Base-by-base conservation (phyloP, 192 early-diverging fungal genomes). In the Coemansia sp. region DNA sequence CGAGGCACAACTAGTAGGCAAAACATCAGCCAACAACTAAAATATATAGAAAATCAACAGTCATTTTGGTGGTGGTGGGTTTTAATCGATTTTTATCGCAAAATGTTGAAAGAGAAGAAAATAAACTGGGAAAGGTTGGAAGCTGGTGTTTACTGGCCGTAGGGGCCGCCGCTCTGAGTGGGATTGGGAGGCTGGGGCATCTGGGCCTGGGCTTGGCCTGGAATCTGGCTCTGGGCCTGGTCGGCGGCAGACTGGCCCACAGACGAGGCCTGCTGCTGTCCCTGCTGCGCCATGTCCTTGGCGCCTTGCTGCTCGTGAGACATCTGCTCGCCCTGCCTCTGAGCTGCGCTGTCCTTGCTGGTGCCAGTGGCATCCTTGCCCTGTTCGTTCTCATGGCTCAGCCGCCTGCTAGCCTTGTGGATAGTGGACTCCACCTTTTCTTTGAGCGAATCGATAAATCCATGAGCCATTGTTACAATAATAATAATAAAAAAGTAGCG, bases 1-100 rank as follows among this genome's bases (percentile, higher is more conserved):
- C 6, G 96, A 99, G 16, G 51, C 70, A n/a, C 61, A 77, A 33
- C 67, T 72, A 46, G 31, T 57, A n/a, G 57, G 57, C 57, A 60
- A 60, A 31, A 34, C 57, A 60, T 60, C 57, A 4, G 54, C 57
- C 5, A 34, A 33, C 12, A 31, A 24, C 5, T 60, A 60, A 22
- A 52, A 3, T 24, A 60, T 16, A 33, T 60, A 51, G 18, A 51
- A 51, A n/a, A 51, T 46, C 5, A 1, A 18, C 5, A 46, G 44
- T 18, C 18, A n/a, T 10, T 57, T 27, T 57, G 27, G 27, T 11
- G 54, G 12, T 29, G 54, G 4, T 27, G 10, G 10, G 0, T 31
- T 57, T 31, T 31, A 57, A 18, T 51, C 29, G 16, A 16, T 15
- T 31, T 31, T 60, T 36, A 18, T 60, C 57, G 57, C 57, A 49